Conservation (phyloP, 805 yeast genomes). For the Huiozyma naganishii region DNA sequence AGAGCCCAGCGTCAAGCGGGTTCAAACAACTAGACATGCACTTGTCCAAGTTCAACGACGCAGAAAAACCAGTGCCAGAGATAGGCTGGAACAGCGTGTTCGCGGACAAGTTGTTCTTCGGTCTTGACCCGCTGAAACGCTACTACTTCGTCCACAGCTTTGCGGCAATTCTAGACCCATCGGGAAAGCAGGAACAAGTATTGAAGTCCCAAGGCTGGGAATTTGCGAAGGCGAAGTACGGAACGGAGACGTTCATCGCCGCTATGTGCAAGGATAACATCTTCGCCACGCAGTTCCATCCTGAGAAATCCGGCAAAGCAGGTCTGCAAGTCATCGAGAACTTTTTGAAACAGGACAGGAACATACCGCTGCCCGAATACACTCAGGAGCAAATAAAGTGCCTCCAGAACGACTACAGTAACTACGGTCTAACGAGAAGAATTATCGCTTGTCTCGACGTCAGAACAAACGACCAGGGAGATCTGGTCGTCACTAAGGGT, state of each 20-base stretch:
- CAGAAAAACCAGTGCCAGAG: slow-evolving; percentile 80
- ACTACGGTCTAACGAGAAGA: slow-evolving; percentile 72
- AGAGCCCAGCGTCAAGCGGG: slow-evolving; percentile 54
- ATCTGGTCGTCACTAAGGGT: slow-evolving; percentile 94
- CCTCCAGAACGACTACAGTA: slow-evolving; percentile 30
- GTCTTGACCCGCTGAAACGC: slow-evolving; percentile 54
- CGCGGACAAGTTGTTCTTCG: slow-evolving; percentile 37
- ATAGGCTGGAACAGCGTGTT: slow-evolving; percentile 81
- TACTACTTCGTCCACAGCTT: slow-evolving; percentile 94
- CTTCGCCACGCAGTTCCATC: slow-evolving; percentile 96
- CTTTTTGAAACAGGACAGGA: slow-evolving; percentile 40
- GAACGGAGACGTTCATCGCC: slow-evolving; percentile 70
- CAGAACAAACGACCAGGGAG: slow-evolving; percentile 90
- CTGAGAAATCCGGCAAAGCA: slow-evolving; percentile 93
- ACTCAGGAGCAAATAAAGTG: slow-evolving; percentile 12
- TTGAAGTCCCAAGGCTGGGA: slow-evolving; percentile 47
- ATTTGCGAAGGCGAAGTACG: slow-evolving; percentile 62
- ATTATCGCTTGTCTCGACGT: slow-evolving; percentile 95
- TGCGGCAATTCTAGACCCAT: slow-evolving; percentile 54
- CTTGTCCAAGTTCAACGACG: slow-evolving; percentile 48
- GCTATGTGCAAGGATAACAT: slow-evolving; percentile 68
- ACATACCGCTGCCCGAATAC: slow-evolving; percentile 16
- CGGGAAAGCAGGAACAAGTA: slow-evolving; percentile 23
- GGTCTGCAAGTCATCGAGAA: slow-evolving; percentile 70
- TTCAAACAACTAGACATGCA: slow-evolving; percentile 44